phyloP scores from a whole-genome alignment of 129 eudicot genomes.

The Gnaphalium uliginosum region DNA sequence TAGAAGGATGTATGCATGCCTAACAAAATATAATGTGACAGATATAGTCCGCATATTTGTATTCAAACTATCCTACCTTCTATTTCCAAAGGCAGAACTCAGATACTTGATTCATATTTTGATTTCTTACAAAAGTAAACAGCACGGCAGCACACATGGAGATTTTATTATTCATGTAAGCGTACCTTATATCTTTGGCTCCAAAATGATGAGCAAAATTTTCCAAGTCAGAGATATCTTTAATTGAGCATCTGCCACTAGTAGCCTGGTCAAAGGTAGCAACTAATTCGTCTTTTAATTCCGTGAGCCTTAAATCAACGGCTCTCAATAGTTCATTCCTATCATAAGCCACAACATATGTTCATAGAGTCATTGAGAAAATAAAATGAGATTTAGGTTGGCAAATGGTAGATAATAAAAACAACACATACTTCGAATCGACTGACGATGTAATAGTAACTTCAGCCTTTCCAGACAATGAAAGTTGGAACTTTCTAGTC shows the following conservation, averaged over 20 bases:
- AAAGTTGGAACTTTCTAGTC: conserved; percentile 74
- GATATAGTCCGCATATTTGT: not conserved
- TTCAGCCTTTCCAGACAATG: conserved; percentile 56
- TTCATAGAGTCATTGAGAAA: conserved; percentile 25
- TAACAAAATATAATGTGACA: not conserved
- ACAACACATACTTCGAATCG: conserved; percentile 69
- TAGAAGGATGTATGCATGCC: not conserved
- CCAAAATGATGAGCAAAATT: conserved; percentile 77
- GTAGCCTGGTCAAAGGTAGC: conserved; percentile 63
- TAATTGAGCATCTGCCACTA: conserved; percentile 48
- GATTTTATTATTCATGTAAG: not conserved
- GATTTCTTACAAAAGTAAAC: not conserved
- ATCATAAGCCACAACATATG: conserved; percentile 33
- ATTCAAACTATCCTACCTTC: conserved; percentile 9
- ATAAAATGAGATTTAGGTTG: not conserved
- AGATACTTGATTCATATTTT: conserved; percentile 9
- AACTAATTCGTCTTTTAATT: conserved; percentile 60
- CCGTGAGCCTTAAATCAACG: conserved; percentile 80
- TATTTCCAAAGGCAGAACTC: not conserved
- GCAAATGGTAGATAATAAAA: not conserved
- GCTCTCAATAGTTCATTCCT: conserved; percentile 92
- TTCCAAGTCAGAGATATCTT: conserved; percentile 56
- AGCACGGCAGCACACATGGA: not conserved
- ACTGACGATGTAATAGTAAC: conserved; percentile 51
- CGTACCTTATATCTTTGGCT: conserved; percentile 64